phyloP scores from a whole-genome alignment of 305 asterid genomes.

The Fraxinus xanthoxyloides region DNA sequence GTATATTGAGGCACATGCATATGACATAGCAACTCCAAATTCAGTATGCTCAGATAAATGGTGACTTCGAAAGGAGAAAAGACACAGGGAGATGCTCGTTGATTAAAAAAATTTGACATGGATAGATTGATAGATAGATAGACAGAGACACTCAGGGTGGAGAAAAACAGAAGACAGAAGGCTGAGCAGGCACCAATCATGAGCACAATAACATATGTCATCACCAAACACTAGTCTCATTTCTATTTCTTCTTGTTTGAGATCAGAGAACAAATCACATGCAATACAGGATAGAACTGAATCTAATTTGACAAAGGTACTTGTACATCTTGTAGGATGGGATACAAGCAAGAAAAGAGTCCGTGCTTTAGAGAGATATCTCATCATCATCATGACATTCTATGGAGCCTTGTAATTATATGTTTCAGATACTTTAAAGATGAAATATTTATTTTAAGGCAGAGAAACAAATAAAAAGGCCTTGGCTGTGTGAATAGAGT shows the following conservation, averaged over 20 bases:
- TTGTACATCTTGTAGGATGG: not conserved
- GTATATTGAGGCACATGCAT: not conserved
- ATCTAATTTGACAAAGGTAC: not conserved
- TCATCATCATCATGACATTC: not conserved
- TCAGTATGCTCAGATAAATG: not conserved
- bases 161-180: not conserved
- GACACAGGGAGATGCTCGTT: not conserved
- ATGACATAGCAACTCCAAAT: not conserved
- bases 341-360: not conserved
- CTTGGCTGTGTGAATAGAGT: not conserved
- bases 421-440: not conserved
- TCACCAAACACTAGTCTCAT: not conserved
- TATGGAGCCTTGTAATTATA: not conserved
- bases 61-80: not conserved
- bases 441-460: not conserved
- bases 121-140: not conserved
- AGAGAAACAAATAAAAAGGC: not conserved
- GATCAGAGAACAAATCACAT: not conserved
- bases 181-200: not conserved
- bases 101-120: not conserved
- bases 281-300: not conserved
- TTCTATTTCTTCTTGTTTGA: constrained; percentile 3
- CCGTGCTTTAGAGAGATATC: not conserved
- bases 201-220: not conserved
- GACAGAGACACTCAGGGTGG: not conserved